Base-by-base conservation (phyloP, 257 asterid genomes). In the Petrea volubilis region DNA sequence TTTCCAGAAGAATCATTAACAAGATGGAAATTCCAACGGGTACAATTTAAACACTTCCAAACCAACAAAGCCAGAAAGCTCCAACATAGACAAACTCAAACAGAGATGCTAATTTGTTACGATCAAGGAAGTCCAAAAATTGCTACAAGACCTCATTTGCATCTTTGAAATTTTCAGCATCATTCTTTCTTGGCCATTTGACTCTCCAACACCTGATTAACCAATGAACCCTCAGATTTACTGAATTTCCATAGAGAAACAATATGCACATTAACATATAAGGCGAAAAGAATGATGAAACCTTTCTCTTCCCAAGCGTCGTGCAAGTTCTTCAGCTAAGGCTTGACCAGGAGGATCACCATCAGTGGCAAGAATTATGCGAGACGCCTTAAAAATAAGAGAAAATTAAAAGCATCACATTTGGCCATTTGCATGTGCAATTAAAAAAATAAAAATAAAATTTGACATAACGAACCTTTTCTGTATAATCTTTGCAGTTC, bases 271-370 rank as follows among this genome's bases (percentile, higher is more conserved):
- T 63, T 33, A 60, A 33, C 50, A 56, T 7, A 79, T 51, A 31
- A n/a, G n/a, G n/a, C 24, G 14, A 61, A 36, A 58, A 46, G 53
- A 33, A 75, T 71, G 67, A 66, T 1, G 55, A 80, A 23, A 91
- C 98, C 96, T 83, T 78, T 94, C 99, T 85, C 95, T 92, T 78
- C 99, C 99, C 76, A 94, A 77, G 78, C 98, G 96, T 36, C 98
- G 81, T n/a, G 98, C 97, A 80, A 91, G 97, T 84, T 91, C 98
- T 86, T 94, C 99, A 3, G 99, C 97, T 72, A 94, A 83, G 74
- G 99, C 98, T 81, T 86, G 98, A 57, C 99, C 97, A 52, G 98
- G 98, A 74, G 82, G 72, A 80, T 94, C 99, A 59, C 81, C 96
- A 86, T 94, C 98, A 68, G 97, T 94, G 46, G 99, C 99, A 78